Base-by-base conservation (phyloP, 441 rosid genomes). In the Erodium texanum region DNA sequence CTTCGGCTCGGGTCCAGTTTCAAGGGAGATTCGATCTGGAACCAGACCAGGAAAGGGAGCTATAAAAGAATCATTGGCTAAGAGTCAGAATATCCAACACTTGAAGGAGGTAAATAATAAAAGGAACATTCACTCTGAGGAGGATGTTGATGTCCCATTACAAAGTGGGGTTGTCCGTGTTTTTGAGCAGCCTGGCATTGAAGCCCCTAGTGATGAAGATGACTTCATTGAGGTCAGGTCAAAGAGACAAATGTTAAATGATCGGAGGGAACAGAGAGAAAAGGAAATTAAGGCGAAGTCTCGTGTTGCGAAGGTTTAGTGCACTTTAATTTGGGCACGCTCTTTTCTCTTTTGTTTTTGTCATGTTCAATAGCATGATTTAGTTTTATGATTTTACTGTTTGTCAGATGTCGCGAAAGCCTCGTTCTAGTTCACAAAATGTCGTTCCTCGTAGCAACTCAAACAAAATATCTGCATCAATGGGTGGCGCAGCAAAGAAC, bases 151-250 rank as follows among this genome's bases (percentile, higher is more conserved):
- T 82, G 84, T 84, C 73, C 81, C 96, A 67, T 59, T 88, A 76
- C 97, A 87, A 74, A 89, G 89, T 67, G 97, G 99, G 8, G 68
- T 89, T 43, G 90, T 89, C 48, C 89, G 87, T 24, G 76, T 91
- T 75, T 89, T 84, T 67, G 86, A 91, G 85, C 97, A 93, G 80
- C 96, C 86, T 73, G 97, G 92, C 73, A 89, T 88, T 75, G 97
- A 95, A 84, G 87, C 85, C 67, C 95, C 97, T 41, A 87, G 96
- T 75, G 97, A 90, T 54, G 93, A 86, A 77, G 97, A 92, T 76
- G 96, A 95, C 79, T 95, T 95, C 78, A 95, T 92, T 76, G 92
- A 95, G 84, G 99, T 95, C 61, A 90, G 94, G 75, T 95, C 99
- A 67, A 95, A 92, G 85, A 89, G 93, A 86, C 97, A 95, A 85